Base-by-base conservation (phyloP, 1,139 yeast genomes). In the Suhomyces ambrosiae region DNA sequence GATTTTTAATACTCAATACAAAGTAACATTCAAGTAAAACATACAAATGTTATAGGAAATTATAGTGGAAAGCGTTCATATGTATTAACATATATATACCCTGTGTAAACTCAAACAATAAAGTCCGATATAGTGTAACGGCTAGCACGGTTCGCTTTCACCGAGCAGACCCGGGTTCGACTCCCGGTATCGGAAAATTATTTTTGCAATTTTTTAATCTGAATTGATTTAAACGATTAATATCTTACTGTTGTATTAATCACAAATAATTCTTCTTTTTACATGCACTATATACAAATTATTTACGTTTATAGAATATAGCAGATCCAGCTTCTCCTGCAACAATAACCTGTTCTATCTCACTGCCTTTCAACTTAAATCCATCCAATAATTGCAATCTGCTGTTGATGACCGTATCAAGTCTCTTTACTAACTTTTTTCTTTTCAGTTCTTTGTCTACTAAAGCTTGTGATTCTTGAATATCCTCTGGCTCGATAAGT, bases 81-180 rank as follows among this genome's bases (percentile, higher is more conserved):
- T n/a, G n/a, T n/a, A n/a, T n/a, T n/a, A n/a, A n/a, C n/a, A n/a
- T n/a, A n/a, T n/a, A n/a, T n/a, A n/a, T n/a, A n/a, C n/a, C n/a
- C n/a, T n/a, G n/a, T n/a, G n/a, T n/a, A n/a, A n/a, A n/a, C n/a
- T n/a, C n/a, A n/a, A n/a, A n/a, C 23, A 36, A 7, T 14, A 31
- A 21, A 12, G 7, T 79, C 83, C 84, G 83, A 77, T 79, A 74
- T 79, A 75, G 85, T 79, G 84, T 79, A 79, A 78, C 82, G 85
- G 86, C 80, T 79, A 80, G 80, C 85, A 80, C 84, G 82, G 83
- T 78, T 74, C 84, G 82, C 83, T 79, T 77, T 79, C 84, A 79
- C 84, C 82, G 84, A 74, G 83, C 83, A 79, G 72, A 76, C 81
- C 85, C 80, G 85, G 84, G 84, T 79, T 79, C 84, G 82, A 79